Percentiles rank a stretch among this genome's conserved stretches.
Evolutionary conservation across 2,329 filamentous ascomycete species (phyloP).

Genomic region (Curvularia verruculosa): DNA sequence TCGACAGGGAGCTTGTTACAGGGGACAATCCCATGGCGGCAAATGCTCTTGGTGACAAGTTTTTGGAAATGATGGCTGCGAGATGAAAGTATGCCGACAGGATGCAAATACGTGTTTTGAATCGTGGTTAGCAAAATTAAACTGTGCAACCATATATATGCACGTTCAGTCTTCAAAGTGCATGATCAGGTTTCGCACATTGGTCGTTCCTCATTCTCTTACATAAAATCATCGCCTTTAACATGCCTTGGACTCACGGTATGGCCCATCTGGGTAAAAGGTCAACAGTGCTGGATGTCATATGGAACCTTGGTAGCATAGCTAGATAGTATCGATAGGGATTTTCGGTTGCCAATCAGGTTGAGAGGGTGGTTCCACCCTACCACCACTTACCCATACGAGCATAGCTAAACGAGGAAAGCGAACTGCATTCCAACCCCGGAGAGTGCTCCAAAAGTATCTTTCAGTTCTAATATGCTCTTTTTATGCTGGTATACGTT

Average conservation of each 20-base stretch:
- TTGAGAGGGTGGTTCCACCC: not conserved
- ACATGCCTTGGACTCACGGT: not conserved
- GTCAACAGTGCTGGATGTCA: no score
- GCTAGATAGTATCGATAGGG: no score
- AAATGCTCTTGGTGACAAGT: slow-evolving; percentile 41
- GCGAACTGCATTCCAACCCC: not conserved
- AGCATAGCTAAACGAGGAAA: not conserved
- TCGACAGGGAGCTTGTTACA: slow-evolving; percentile 51
- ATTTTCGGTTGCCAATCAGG: no score
- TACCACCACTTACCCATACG: not conserved
- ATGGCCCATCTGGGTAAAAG: not conserved
- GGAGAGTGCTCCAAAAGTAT: no score
- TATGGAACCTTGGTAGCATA: no score
- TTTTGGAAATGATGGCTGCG: slow-evolving; percentile 41
- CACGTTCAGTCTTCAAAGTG: not conserved
- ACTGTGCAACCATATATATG: not conserved
- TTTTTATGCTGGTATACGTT: not conserved
- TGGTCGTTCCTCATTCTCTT: not conserved
- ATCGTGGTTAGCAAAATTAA: not conserved
- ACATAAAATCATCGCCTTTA: not conserved
- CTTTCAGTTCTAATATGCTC: not conserved
- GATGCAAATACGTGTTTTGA: not conserved
- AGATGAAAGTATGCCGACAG: not conserved
- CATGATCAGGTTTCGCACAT: not conserved
- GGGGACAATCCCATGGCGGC: slow-evolving; percentile 44